Evolutionary conservation across 805 yeast genomes (phyloP), one percentile per base, ranked within the genome.

Genomic region (Candida tallmaniae): DNA sequence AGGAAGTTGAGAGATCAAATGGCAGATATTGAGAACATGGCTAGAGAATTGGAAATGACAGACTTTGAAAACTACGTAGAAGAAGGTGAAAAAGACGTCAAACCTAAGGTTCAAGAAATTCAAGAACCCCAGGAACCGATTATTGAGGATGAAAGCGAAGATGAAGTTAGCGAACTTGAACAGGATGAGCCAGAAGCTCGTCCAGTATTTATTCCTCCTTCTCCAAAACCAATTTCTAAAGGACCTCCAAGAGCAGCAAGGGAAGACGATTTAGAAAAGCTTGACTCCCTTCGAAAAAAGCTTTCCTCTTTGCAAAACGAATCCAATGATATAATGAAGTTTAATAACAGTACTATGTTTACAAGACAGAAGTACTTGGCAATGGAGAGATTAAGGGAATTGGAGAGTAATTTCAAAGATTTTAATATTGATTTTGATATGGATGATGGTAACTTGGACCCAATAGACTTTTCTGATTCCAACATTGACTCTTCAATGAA

Each of bases 11-110:
- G 96, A 36, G 85, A 81, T 47, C 74, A 81, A 52, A 87, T 87
- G 95, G 94, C 84, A 39, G 80, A 76, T 42, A 69, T 89, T 34
- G 95, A 85, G 52, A 73, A 75, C 31, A 84, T 85, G 63, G 96
- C 96, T 0, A 65, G 94, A 40, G 84, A 83, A 49, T 68, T 90
- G 39, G 97, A 90, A 54, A 80, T 78, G 74, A 82, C 84, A 14
- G 93, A 87, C 45, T 88, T 86, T 48, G 80, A 74, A 32, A 58
- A 53, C 9, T 65, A 65, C 40, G 49, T 32, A 6, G 45, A 9
- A 6, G 32, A 36, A 33, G 21, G 22, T 13, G 23, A 40, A 18
- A 41, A 39, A 1, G 29, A n/a, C 13, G n/a, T 8, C 6, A 15
- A 29, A 13, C 17, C 22, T 9, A 20, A 20, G 7, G 23, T 7